Percentiles rank a stretch among this genome's conserved stretches.
Conservation (phyloP, 257 asterid genomes). For the Nicotiana tomentosiformis region DNA sequence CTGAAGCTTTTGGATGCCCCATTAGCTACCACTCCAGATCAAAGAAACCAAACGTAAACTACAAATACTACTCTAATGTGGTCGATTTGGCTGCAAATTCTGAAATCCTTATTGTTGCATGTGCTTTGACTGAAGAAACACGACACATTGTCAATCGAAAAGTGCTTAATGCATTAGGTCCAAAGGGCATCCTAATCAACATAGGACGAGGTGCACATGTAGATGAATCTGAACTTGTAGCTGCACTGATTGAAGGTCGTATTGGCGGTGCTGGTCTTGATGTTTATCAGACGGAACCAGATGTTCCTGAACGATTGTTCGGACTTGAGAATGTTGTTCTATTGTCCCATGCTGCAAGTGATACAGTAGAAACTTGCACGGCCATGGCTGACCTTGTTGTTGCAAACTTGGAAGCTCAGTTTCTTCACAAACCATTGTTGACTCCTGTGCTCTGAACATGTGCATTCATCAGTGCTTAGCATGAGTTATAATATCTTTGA, state of each 20-base stretch:
- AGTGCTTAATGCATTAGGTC: constrained; percentile 69
- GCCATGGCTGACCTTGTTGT: constrained; percentile 78
- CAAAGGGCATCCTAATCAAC: constrained; percentile 62
- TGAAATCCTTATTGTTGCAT: constrained; percentile 53
- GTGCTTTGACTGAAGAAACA: constrained; percentile 59
- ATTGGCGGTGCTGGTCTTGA: constrained; percentile 91
- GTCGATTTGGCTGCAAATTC: constrained; percentile 52
- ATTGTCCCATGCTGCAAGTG: constrained; percentile 65
- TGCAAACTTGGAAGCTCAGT: constrained; percentile 64
- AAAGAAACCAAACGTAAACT: constrained; percentile 42
- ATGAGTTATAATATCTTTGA: background rate
- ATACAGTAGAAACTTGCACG: constrained; percentile 50
- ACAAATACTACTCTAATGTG: constrained; percentile 38
- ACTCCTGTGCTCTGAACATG: constrained; percentile 52
- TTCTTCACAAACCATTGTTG: constrained; percentile 50
- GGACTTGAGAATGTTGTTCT: constrained; percentile 59
- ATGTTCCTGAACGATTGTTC: constrained; percentile 45
- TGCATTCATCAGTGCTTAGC: background rate
- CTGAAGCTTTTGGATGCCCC: constrained; percentile 67
- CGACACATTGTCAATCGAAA: constrained; percentile 44
- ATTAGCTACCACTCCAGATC: constrained; percentile 61
- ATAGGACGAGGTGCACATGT: constrained; percentile 64
- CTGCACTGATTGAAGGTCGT: constrained; percentile 63
- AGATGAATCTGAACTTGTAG: constrained; percentile 59
- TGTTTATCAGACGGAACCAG: constrained; percentile 70